phyloP scores from a whole-genome alignment of 805 yeast genomes.

The Blastobotrys mokoenaii region DNA sequence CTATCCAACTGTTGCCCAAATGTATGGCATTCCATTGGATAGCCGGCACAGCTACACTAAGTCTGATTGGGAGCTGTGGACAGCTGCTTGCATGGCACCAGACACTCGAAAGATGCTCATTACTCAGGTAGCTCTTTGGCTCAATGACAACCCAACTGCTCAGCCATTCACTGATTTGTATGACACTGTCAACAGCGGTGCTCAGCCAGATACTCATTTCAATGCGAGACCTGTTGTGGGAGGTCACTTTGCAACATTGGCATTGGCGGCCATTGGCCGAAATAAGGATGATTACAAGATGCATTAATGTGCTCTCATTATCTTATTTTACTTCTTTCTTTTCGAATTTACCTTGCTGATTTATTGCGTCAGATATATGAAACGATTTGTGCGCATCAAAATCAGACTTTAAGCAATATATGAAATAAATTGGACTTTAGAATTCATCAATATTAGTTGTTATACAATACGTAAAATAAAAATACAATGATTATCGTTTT shows the following conservation, averaged over 20 bases:
- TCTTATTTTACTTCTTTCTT: too few relatives aligned
- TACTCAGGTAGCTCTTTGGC: background rate
- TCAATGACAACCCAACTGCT: background rate
- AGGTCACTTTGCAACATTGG: conserved; percentile 1
- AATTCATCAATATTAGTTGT: too few relatives aligned
- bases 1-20: background rate
- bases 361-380: too few relatives aligned
- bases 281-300: background rate
- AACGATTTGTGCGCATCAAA: too few relatives aligned
- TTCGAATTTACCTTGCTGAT: too few relatives aligned
- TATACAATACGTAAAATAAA: too few relatives aligned
- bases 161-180: conserved; percentile 1
- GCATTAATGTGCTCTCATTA: too few relatives aligned
- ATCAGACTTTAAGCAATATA: too few relatives aligned
- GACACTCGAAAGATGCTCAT: background rate
- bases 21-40: conserved; percentile 1
- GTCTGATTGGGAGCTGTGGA: conserved; percentile 3
- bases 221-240: conserved; percentile 1
- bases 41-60: conserved; percentile 1
- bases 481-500: too few relatives aligned
- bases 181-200: background rate
- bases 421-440: too few relatives aligned
- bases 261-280: background rate
- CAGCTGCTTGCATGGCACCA: background rate
- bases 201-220: background rate